Percentiles rank a stretch among this genome's conserved stretches.
Conservation (phyloP, 768 basidiomycete species). For the Asterophora lycoperdoides region DNA sequence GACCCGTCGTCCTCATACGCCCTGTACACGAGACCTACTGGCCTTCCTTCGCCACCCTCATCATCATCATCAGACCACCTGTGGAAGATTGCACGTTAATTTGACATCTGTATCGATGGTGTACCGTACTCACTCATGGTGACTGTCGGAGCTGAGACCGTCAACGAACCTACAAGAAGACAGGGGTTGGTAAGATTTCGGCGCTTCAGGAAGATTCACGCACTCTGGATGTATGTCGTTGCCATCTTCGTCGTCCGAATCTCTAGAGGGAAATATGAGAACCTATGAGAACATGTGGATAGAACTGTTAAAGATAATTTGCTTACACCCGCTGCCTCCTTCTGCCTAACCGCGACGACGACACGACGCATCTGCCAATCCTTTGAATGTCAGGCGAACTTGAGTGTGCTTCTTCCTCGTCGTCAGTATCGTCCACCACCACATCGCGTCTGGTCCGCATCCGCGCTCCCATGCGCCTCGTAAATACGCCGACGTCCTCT, state of each 20-base stretch:
- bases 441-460: constrained; percentile 1
- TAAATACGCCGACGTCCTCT: not conserved
- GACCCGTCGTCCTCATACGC: constrained; percentile 13
- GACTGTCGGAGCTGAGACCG: constrained; percentile 1
- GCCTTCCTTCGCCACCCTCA: not conserved
- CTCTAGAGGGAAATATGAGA: not conserved
- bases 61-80: not conserved
- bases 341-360: not conserved
- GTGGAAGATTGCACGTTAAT: not conserved
- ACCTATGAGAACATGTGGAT: not conserved
- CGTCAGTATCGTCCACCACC: constrained; percentile 4
- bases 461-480: not conserved
- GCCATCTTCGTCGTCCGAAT: not conserved
- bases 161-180: not conserved
- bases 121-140: constrained; percentile 4
- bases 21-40: not conserved
- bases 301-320: not conserved
- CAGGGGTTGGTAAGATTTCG: not conserved
- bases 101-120: not conserved
- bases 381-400: not conserved
- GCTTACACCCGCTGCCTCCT: not conserved
- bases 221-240: not conserved
- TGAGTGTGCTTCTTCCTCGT: not conserved
- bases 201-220: not conserved
- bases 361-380: not conserved